Evolutionary conservation across 2,329 filamentous ascomycete genomes (phyloP), one percentile per base, ranked within the genome.

Genomic region (Monosporascus sp.): DNA sequence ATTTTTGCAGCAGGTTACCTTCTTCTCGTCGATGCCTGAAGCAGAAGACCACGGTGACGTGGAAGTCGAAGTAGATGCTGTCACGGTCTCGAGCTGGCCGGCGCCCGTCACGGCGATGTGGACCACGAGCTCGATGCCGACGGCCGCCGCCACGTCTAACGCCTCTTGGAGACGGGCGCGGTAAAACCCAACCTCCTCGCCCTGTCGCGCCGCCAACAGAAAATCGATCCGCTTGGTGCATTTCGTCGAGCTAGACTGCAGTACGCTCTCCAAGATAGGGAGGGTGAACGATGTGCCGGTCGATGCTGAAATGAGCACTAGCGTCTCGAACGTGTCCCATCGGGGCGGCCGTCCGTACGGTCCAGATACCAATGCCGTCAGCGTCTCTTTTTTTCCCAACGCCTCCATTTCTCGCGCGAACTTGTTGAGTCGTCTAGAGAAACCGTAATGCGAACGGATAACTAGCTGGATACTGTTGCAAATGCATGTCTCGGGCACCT

Each of bases 261-360:
- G 71, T 2, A 82, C 70, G 55, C 74, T 76, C 58, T 85, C 81
- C 1, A 85, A 69, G 3, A 85, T 80, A 0, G 82, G 81, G 6
- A 85, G 66, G 1, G 79, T 82, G 51, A 82, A 85, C 3, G 81
- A 84, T 1, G 81, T 78, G n/a, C 82, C 82, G 0, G 82, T 85
- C 0, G 82, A 85, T 0, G 82, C 82, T 0, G 81, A 82, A 42
- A 85, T 78, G 3, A 85, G 70, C 5, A 85, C 69, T 44, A 85
- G 65, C 0, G 80, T 82, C 65, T 85, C 82, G 62, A 79, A 85
- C 0, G 78, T 71, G 47, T 83, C 73, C 78, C 80, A 83, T 5
- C 72, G 70, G 0, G 81, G 79, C 2, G 81, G 79, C 5, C 67
- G 67, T 17, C 82, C 82, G 46, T 78, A 84, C 0, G 82, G 82